These are phyloP conservation scores for Dothideomycetes sp. DNA, from an alignment of 2,329 filamentous ascomycete genomes.

Conservation along the genomic window DNA sequence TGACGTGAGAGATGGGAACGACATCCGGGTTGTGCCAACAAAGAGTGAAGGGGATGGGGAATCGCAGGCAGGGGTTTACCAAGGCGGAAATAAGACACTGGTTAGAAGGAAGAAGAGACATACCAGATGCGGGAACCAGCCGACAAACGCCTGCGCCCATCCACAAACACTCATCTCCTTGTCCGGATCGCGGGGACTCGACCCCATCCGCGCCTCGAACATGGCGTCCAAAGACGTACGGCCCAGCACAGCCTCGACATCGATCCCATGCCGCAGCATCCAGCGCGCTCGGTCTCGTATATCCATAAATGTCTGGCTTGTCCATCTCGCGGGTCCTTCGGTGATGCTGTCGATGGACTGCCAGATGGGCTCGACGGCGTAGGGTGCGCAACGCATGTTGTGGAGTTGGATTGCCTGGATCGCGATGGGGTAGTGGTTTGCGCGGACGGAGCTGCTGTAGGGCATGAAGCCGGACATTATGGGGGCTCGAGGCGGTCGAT, in stretches of 20 bases:
- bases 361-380: not conserved
- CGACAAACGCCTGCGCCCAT: not conserved
- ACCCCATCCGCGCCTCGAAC: not conserved
- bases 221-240: not conserved
- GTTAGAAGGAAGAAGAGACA: not conserved
- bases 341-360: not conserved
- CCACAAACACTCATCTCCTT: not conserved
- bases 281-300: not conserved
- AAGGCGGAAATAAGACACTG: not conserved
- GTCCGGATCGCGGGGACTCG: not conserved
- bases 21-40: no score
- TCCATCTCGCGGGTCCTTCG: not conserved
- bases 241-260: not conserved
- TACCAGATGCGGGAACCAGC: not conserved
- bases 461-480: not conserved
- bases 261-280: not conserved
- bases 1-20: no score
- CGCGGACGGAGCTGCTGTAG: not conserved
- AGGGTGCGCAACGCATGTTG: not conserved
- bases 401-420: not conserved
- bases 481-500: no score
- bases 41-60: no score
- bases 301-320: not conserved
- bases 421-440: not conserved
- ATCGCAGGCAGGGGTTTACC: no score